These are phyloP conservation scores for Striga hermonthica DNA, from an alignment of 305 asterid genomes.

Conservation along the genomic window DNA sequence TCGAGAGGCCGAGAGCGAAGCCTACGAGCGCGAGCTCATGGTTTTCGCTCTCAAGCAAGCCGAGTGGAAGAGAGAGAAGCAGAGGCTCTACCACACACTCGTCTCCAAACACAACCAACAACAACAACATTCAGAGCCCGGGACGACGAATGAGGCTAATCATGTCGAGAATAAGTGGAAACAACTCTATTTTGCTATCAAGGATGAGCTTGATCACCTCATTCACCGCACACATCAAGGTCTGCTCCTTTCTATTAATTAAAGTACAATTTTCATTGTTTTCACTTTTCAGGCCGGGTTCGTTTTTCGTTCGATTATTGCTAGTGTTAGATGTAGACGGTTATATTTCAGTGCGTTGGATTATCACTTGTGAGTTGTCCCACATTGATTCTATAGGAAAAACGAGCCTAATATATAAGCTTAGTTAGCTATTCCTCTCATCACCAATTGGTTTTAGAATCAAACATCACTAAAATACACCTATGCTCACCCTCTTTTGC, in stretches of 20 bases:
- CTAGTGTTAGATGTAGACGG: no score
- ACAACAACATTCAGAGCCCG: neutral
- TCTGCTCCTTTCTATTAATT: neutral
- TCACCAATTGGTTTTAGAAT: no score
- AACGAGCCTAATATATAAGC: no score
- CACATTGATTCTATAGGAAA: no score
- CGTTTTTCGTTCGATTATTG: no score
- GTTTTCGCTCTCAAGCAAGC: slow-evolving; percentile 63
- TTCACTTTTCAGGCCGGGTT: no score
- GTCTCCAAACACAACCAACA: neutral
- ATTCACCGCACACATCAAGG: slow-evolving; percentile 63
- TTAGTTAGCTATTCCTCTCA: no score
- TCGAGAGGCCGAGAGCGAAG: slow-evolving; percentile 60
- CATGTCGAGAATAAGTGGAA: slow-evolving; percentile 74
- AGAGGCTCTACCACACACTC: slow-evolving; percentile 44
- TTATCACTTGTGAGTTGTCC: no score
- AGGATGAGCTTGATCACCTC: slow-evolving; percentile 82
- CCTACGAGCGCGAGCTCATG: slow-evolving; percentile 56
- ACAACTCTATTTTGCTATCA: slow-evolving; percentile 75
- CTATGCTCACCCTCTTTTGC: no score
- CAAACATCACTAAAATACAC: no score
- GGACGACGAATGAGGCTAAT: slow-evolving; percentile 22
- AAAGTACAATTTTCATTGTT: neutral
- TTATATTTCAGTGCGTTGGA: no score
- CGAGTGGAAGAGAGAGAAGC: slow-evolving; percentile 70